Percentiles rank a stretch among this genome's conserved stretches.
phyloP scores from a whole-genome alignment of 768 basidiomycete species.

The Jaapia argillacea region DNA sequence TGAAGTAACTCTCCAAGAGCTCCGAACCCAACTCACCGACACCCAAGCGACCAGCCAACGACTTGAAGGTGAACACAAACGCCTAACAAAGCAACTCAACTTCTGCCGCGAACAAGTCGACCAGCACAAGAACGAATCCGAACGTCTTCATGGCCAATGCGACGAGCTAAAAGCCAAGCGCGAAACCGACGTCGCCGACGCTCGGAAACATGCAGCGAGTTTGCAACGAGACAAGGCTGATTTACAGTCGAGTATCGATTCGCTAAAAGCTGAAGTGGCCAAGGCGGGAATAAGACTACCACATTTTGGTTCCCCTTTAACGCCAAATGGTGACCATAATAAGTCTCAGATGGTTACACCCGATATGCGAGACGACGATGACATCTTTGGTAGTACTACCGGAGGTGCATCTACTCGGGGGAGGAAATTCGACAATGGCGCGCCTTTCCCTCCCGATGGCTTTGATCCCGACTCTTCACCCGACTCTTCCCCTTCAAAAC shows the following conservation, averaged over 20 bases:
- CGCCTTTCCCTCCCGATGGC: constrained; percentile 32
- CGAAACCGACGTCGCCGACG: constrained; percentile 90
- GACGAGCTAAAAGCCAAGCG: constrained; percentile 83
- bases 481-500: constrained; percentile 48
- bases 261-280: constrained; percentile 60
- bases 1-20: constrained; percentile 86
- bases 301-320: constrained; percentile 63
- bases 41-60: constrained; percentile 56
- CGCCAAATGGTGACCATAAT: constrained; percentile 44
- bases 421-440: constrained; percentile 44
- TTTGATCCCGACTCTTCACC: constrained; percentile 41
- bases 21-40: constrained; percentile 59
- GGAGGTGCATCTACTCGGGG: constrained; percentile 53
- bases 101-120: constrained; percentile 68
- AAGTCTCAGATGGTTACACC: constrained; percentile 38
- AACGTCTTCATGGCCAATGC: constrained; percentile 50
- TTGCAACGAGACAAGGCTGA: constrained; percentile 90
- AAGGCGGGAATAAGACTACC: constrained; percentile 54
- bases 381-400: constrained; percentile 54
- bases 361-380: constrained; percentile 43
- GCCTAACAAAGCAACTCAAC: constrained; percentile 66
- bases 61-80: constrained; percentile 76
- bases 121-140: constrained; percentile 78
- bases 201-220: constrained; percentile 78
- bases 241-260: constrained; percentile 72